Evolutionary conservation across 2,329 filamentous ascomycete species (phyloP), one percentile per base, ranked within the genome.

Genomic region (Fusarium sulawesiense): DNA sequence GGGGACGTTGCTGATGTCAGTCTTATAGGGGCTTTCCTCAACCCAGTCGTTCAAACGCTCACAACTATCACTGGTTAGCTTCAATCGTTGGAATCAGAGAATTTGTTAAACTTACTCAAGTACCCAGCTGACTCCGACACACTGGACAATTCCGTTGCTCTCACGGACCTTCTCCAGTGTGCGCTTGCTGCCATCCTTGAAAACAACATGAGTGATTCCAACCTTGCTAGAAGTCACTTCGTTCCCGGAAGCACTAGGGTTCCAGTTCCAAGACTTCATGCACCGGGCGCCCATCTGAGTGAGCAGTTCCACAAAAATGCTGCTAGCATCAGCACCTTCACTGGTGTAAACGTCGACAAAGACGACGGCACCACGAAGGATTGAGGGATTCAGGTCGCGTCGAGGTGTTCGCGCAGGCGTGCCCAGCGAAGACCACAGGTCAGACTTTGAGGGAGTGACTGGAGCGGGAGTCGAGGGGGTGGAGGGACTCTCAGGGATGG

Each of bases 111-210:
- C 91, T 87, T 87, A 93, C 91, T 97, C 93, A 68, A 97, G 86
- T 57, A 96, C 92, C 93, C 93, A 97, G 70, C 90, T 90, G 48
- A 97, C 92, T 51, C 93, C 93, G 58, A 97, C 93, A 80, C 93
- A 97, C 73, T 93, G 90, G 40, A 97, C 92, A 30, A 92, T 84
- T 8, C 93, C 93, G 16, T 87, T 86, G 41, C 88, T 90, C 73
- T 91, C 87, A 60, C 89, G 86, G 9, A 95, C 91, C 80, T 94
- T 97, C 76, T 97, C 91, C 70, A 97, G 80, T 1, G 93, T 97
- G 27, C 91, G 86, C 75, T 91, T 90, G 44, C 90, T 90, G 47
- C 94, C 94, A 76, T 97, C 94, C 78, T 97, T 97, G 84, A 90
- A 97, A 9, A 97, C 89, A 10, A 97, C 92, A 76, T 97, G 94